A percentile compares a stretch with the other conserved stretches of the same genome.
These are phyloP conservation scores for Penicillium verhagenii DNA, from an alignment of 495 filamentous ascomycete species.

Conservation along the genomic window DNA sequence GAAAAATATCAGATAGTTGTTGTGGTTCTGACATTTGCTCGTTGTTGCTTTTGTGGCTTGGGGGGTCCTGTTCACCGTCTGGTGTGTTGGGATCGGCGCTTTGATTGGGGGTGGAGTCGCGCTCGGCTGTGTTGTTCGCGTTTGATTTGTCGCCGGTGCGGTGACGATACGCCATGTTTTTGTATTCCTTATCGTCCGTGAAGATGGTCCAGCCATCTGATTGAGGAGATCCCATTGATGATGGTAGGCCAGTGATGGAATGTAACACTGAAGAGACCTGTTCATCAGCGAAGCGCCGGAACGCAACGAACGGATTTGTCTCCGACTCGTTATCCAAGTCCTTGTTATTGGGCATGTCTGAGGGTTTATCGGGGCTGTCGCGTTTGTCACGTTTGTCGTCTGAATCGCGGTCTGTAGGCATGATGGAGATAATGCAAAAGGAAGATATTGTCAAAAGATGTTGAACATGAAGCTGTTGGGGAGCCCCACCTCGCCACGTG, in stretches of 20 bases:
- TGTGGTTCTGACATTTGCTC: not conserved
- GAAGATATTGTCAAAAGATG: constrained; percentile 2
- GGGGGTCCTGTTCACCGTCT: constrained; percentile 3
- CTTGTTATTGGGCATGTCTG: constrained; percentile 13
- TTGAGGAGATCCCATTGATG: constrained; percentile 28
- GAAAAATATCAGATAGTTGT: not conserved
- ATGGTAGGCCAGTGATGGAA: constrained; percentile 50
- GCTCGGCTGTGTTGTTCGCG: constrained; percentile 9
- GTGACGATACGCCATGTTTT: constrained; percentile 20
- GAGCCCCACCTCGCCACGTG: constrained; percentile 22
- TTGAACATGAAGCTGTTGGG: constrained; percentile 31
- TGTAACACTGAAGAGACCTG: constrained; percentile 56
- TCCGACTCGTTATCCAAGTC: constrained; percentile 27
- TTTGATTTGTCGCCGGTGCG: constrained; percentile 12
- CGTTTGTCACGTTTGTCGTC: constrained; percentile 16
- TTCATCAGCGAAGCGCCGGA: constrained; percentile 59
- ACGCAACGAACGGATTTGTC: constrained; percentile 57
- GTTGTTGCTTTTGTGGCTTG: constrained; percentile 7
- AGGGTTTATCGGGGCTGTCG: no score
- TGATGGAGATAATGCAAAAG: constrained; percentile 10
- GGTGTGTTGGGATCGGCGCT: constrained; percentile 8
- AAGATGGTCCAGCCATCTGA: constrained; percentile 39
- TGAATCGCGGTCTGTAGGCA: constrained; percentile 27
- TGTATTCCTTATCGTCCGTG: constrained; percentile 29
- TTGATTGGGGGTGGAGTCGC: constrained; percentile 12